Base-by-base conservation (phyloP, 2,329 filamentous ascomycete species). In the Cytospora piceae region DNA sequence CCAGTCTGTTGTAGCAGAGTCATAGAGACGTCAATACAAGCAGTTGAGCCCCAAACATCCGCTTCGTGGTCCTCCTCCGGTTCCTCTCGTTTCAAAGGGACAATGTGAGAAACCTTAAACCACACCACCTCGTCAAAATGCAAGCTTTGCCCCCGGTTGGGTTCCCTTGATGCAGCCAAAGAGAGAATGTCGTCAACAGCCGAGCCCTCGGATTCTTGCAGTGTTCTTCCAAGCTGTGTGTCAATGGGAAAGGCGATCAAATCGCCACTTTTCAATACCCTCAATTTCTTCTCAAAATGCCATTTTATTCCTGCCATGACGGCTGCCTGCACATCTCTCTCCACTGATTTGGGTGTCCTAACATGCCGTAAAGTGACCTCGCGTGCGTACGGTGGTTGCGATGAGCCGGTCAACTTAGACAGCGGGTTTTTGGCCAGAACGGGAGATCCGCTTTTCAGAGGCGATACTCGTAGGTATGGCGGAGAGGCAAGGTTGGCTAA, bases 1-100 rank as follows among this genome's bases (percentile, higher is more conserved):
- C 95, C 95, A 42, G 94, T 93, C 73, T 96, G 93, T 66, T 94
- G 91, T 83, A 98, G 94, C 67, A 93, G 90, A 4, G 96, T 96
- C 66, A 89, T 91, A 8, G 90, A 86, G 54, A 92, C 91, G 75
- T 98, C 94, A 58, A 99, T 92, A 56, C 90, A 90, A 3, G 91
- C 92, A 49, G 94, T 88, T 1, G 91, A 91, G 46, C 92, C 93
- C 95, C 95, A 99, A 11, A 89, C 81, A 61, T 91, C 89, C 58
- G 89, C 86, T 4, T 85, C 84, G 2, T 86, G 81, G 17, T 86
- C 85, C 39, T 87, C 85, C n/a, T 85, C 82, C 9, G 85, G 72
- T 73, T 82, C 71, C 80, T 88, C 71, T 34, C 73, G 77, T 71
- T 80, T 87, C 73, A 80, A 80, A 7, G 83, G 79, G 63, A 82